Evolutionary conservation across 2,329 filamentous ascomycete species (phyloP).

Genomic region (Scedosporium aurantiacum): DNA sequence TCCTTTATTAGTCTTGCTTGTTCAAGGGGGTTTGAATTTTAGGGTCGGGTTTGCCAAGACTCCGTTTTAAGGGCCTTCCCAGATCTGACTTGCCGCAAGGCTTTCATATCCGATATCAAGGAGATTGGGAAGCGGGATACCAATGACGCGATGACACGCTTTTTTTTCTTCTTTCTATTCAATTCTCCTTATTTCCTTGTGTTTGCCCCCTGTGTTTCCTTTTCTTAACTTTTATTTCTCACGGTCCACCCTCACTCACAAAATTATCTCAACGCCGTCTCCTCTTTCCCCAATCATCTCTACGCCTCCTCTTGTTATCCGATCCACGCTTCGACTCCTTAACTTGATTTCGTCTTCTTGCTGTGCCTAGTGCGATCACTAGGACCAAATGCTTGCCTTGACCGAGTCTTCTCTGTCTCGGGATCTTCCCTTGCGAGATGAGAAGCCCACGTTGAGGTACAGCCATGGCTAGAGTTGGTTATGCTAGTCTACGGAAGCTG

Average conservation of each 20-base stretch:
- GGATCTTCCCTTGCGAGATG: too few species aligned
- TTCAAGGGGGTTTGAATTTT: slow-evolving; percentile 18
- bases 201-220: neutral
- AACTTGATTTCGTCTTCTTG: too few species aligned
- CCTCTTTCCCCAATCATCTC: neutral
- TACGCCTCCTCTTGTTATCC: neutral
- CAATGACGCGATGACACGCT: slow-evolving; percentile 6
- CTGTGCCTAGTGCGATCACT: too few species aligned
- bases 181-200: slow-evolving; percentile 5
- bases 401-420: too few species aligned
- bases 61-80: slow-evolving; percentile 34
- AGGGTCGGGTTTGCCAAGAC: slow-evolving; percentile 40
- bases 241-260: slow-evolving; percentile 6
- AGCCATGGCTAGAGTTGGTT: too few species aligned
- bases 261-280: neutral
- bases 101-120: slow-evolving; percentile 24
- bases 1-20: slow-evolving; percentile 13
- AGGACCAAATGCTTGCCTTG: too few species aligned
- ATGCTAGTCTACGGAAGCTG: too few species aligned
- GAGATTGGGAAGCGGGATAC: slow-evolving; percentile 6
- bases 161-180: slow-evolving; percentile 7
- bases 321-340: too few species aligned
- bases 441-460: too few species aligned
- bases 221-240: neutral
- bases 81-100: slow-evolving; percentile 56